Conservation (phyloP, 805 yeast genomes). For the Teunomyces barrocoloradensis region DNA sequence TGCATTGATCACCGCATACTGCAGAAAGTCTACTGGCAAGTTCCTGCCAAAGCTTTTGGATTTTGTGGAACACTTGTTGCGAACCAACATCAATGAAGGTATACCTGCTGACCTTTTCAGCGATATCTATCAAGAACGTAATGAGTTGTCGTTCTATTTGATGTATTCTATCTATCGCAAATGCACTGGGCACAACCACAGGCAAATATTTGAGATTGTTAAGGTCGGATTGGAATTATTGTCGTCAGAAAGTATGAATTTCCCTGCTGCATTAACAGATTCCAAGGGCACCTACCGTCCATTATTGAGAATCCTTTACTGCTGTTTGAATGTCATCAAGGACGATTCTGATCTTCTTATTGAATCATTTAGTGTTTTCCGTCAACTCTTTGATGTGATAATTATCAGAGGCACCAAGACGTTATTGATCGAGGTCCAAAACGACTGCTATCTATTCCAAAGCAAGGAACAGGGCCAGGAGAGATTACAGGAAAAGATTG, state of each 20-base stretch:
- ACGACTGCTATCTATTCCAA: constrained; percentile 46
- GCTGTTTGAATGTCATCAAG: constrained; percentile 45
- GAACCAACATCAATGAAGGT: constrained; percentile 51
- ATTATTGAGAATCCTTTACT: constrained; percentile 55
- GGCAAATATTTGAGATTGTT: constrained; percentile 40
- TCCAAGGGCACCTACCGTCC: constrained; percentile 52
- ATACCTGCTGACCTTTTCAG: constrained; percentile 45
- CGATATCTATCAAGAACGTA: constrained; percentile 56
- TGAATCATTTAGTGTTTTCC: constrained; percentile 49
- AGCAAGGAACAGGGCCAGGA: constrained; percentile 31
- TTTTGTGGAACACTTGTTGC: constrained; percentile 49
- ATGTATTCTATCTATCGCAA: constrained; percentile 37
- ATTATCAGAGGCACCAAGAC: constrained; percentile 65
- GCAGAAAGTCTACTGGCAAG: constrained; percentile 39
- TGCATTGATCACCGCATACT: constrained; percentile 66
- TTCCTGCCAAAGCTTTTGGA: constrained; percentile 28
- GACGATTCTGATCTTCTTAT: constrained; percentile 39
- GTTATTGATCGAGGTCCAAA: constrained; percentile 56
- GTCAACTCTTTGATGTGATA: constrained; percentile 59
- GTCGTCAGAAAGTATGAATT: constrained; percentile 48
- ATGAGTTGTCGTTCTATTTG: constrained; percentile 63
- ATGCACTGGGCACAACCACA: constrained; percentile 25
- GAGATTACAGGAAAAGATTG: constrained; percentile 50
- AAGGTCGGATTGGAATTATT: constrained; percentile 45
- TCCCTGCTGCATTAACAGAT: constrained; percentile 40